A percentile compares a stretch with the other conserved stretches of the same genome.
These are phyloP conservation scores for Backusella macrospora DNA, from an alignment of 192 early-diverging fungal species.

Conservation along the genomic window DNA sequence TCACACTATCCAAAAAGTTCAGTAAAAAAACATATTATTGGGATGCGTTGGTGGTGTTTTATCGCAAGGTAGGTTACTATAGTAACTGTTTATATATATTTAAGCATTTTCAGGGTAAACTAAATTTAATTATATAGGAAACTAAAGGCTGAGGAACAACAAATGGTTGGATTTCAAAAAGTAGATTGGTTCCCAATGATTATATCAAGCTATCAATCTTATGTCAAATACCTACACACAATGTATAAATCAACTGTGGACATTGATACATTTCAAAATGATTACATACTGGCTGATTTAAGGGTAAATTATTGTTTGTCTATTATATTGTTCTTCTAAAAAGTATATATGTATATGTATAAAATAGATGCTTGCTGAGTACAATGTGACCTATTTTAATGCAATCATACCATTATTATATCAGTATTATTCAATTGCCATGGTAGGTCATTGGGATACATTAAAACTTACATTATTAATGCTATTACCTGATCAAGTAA, in stretches of 20 bases:
- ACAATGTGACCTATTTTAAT: conserved; percentile 21
- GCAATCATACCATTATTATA: conserved; percentile 6
- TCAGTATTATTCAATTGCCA: conserved; percentile 11
- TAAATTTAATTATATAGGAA: not conserved
- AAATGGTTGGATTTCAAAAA: not conserved
- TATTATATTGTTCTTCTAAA: too few species aligned
- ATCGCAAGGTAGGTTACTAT: conserved; percentile 27
- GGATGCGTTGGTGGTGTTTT: conserved; percentile 40
- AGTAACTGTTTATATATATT: not conserved
- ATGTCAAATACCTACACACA: conserved; percentile 14
- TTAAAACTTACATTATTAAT: conserved; percentile 19
- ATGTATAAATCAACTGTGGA: not conserved
- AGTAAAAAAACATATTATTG: conserved; percentile 27
- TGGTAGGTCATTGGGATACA: not conserved
- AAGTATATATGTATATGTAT: not conserved
- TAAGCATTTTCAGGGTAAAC: not conserved
- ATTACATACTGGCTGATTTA: conserved; percentile 21
- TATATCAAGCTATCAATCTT: conserved; percentile 3
- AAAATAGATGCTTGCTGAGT: conserved; percentile 23
- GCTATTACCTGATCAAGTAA: conserved; percentile 32
- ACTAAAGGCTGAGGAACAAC: not conserved
- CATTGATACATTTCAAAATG: not conserved
- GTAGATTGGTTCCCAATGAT: conserved; percentile 10
- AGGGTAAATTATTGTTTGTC: not conserved
- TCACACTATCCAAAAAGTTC: conserved; percentile 11